Percentiles rank a stretch among this genome's conserved stretches.
phyloP scores from a whole-genome alignment of 768 basidiomycete genomes.

The Boletellus ananas region DNA sequence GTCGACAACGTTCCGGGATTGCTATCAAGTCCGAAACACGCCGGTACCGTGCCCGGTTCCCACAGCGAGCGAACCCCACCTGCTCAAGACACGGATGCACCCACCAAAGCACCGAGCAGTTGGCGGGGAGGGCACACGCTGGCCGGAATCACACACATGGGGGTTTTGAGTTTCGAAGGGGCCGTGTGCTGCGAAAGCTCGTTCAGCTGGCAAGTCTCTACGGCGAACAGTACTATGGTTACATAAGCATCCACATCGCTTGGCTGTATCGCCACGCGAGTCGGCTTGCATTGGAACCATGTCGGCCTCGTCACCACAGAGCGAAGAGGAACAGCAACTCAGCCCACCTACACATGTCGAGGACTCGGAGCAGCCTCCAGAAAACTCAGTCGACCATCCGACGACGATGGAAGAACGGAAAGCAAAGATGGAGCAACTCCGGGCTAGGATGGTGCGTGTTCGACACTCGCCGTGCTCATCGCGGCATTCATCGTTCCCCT shows the following conservation, averaged over 20 bases:
- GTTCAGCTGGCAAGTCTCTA: neutral
- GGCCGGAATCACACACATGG: no score
- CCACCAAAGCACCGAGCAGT: no score
- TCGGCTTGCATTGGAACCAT: constrained; percentile 4
- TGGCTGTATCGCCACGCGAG: neutral
- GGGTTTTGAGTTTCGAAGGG: no score
- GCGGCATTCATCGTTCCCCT: neutral
- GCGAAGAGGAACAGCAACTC: neutral
- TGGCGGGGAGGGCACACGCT: no score
- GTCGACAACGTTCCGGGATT: no score
- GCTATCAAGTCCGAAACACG: no score
- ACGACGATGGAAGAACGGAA: constrained; percentile 67
- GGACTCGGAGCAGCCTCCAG: constrained; percentile 25
- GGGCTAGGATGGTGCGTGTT: constrained; percentile 66
- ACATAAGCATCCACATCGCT: constrained; percentile 4
- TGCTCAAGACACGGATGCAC: no score
- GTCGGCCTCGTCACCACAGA: constrained; percentile 6
- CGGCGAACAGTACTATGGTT: constrained; percentile 2
- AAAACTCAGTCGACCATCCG: constrained; percentile 16
- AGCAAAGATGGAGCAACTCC: constrained; percentile 70
- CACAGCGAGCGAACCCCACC: no score
- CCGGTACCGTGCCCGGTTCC: no score
- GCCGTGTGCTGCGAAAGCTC: no score
- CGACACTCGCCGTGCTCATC: neutral
- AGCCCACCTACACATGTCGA: constrained; percentile 14